Evolutionary conservation across 768 basidiomycete genomes (phyloP), one percentile per base, ranked within the genome.

Genomic region (Agaricus sinodeliciosus): DNA sequence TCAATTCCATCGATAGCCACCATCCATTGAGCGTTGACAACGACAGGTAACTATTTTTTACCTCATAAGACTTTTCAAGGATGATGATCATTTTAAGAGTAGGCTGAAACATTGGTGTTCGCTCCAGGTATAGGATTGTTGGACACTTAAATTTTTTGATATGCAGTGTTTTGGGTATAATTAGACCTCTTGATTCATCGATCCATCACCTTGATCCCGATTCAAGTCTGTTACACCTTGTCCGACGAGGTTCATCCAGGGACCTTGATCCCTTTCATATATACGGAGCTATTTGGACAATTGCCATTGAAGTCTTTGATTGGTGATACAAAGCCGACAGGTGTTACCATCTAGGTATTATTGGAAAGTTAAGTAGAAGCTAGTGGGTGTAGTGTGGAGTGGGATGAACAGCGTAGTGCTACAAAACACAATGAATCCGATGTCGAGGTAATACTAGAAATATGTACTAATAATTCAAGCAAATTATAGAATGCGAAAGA

Each of bases 391-490:
- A 28, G 18, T 43, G 46, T 26, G 39, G 45, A 39, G 37, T 37
- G 3, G 3, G 7, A 31, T 22, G 22, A 31, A 31, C 31, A 31
- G 51, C 35, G 49, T 56, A 43, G 46, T 54, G 46, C 52, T 54
- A 54, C 52, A 54, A 45, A 37, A 16, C 31, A n/a, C 37, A 54
- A 37, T 42, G 16, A 36, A 46, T 37, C 34, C 22, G 39, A 9
- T 25, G 22, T 28, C 49, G 15, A 39, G 19, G 26, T 31, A 34
- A 43, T 27, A 43, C 28, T 43, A 43, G 39, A 22, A 25, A 36
- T 26, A 28, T 13, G 44, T 47, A 57, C 45, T 56, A 56, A 34
- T 57, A 53, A 57, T 52, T 53, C 56, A 52, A 48, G n/a, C 9
- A 31, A 19, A 39, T 39, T 39, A 39, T 47, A 48, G 46, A 43